phyloP scores from a whole-genome alignment of 441 rosid genomes.

The Jatropha multifida region DNA sequence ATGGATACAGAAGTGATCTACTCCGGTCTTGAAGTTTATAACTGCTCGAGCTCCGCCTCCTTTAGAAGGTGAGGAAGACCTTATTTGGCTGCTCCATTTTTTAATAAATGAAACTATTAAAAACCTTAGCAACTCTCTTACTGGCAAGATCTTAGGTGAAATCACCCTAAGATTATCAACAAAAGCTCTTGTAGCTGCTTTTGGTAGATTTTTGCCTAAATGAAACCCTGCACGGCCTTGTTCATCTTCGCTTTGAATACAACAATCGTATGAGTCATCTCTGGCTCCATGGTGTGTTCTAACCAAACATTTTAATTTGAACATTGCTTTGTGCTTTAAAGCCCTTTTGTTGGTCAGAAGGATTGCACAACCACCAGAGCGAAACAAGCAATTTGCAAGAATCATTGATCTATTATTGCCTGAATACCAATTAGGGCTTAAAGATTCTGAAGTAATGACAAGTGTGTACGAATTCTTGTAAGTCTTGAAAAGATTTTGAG shows the following conservation, averaged over 20 bases:
- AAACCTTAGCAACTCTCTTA: conserved; percentile 63
- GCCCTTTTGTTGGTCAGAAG: conserved; percentile 73
- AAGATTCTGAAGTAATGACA: conserved; percentile 70
- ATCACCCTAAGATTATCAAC: conserved; percentile 66
- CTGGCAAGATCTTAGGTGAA: conserved; percentile 70
- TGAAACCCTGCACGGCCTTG: conserved; percentile 62
- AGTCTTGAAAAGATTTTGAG: conserved; percentile 55
- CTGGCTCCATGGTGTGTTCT: conserved; percentile 84
- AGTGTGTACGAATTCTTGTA: conserved; percentile 51
- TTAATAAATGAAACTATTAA: conserved; percentile 31
- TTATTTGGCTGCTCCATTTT: conserved; percentile 23
- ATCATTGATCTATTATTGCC: conserved; percentile 89
- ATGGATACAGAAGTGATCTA: conserved; percentile 87
- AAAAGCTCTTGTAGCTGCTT: conserved; percentile 71
- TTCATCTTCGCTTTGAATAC: conserved; percentile 70
- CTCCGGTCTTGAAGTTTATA: conserved; percentile 67
- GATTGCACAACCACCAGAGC: conserved; percentile 77
- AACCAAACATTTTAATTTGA: conserved; percentile 67
- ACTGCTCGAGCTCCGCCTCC: conserved; percentile 33
- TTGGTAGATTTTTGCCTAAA: conserved; percentile 64
- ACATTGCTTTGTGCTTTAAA: conserved; percentile 47
- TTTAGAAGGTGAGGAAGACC: conserved; percentile 6
- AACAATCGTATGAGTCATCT: conserved; percentile 72
- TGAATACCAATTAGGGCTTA: conserved; percentile 80
- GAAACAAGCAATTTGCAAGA: conserved; percentile 77